These are phyloP conservation scores for Deuterostichococcus epilithicus DNA, from an alignment of 139 green algal species.

Conservation along the genomic window DNA sequence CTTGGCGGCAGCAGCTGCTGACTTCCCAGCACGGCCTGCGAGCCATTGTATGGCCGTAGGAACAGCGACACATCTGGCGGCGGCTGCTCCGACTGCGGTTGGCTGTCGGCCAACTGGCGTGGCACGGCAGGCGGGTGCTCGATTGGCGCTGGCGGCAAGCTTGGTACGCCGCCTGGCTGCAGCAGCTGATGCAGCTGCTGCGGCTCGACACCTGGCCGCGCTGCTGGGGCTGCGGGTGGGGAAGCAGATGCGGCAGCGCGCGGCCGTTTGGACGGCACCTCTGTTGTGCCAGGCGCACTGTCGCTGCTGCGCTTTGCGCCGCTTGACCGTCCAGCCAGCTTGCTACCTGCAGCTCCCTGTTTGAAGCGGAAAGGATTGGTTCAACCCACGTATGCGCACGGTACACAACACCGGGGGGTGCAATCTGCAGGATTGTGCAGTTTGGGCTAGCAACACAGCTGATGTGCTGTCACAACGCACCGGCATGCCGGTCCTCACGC, in stretches of 20 bases:
- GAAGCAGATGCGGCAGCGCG: no score
- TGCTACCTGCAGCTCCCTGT: not conserved
- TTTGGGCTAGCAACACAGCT: not conserved
- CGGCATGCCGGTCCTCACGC: no score
- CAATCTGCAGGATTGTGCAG: not conserved
- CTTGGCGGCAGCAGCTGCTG: no score
- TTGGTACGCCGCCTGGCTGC: no score
- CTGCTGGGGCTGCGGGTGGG: no score
- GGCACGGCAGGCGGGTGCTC: not conserved
- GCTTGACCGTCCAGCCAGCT: no score
- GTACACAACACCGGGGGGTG: no score
- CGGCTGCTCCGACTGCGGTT: not conserved
- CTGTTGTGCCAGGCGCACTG: no score
- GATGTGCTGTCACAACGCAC: not conserved
- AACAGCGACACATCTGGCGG: not conserved
- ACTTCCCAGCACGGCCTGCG: no score
- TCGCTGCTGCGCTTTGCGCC: not conserved
- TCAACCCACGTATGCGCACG: not conserved
- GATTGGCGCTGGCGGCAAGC: no score
- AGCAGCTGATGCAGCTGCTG: not conserved
- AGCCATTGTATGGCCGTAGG: not conserved
- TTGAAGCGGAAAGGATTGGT: not conserved
- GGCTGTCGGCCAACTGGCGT: no score
- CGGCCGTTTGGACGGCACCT: not conserved
- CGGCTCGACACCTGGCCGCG: not conserved